phyloP scores from a whole-genome alignment of 768 basidiomycete species.

The Cystofilobasidium bisporidii region DNA sequence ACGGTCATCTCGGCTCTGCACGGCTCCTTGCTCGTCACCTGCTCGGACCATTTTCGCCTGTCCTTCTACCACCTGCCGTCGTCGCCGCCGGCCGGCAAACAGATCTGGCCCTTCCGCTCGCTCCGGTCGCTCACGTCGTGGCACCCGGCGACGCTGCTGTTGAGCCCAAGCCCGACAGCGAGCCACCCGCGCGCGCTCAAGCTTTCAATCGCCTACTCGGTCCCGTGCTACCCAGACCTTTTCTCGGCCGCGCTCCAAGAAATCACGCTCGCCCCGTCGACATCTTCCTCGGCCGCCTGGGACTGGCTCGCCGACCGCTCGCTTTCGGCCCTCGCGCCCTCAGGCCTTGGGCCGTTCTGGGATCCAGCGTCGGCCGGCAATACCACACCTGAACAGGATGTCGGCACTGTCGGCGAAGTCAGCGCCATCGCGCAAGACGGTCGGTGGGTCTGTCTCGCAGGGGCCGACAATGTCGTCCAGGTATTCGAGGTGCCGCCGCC shows the following conservation, averaged over 20 bases:
- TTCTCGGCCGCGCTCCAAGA: conserved; percentile 10
- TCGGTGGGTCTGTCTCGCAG: conserved; percentile 16
- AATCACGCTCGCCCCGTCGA: not conserved
- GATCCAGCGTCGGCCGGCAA: not conserved
- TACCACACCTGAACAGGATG: not conserved
- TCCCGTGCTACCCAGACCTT: conserved; percentile 23
- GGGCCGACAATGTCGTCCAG: conserved; percentile 16
- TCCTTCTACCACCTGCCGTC: conserved; percentile 19
- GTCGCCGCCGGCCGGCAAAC: not conserved
- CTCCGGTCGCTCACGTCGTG: conserved; percentile 17
- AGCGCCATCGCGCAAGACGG: conserved; percentile 11
- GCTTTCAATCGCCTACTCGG: conserved; percentile 10
- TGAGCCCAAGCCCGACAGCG: not conserved
- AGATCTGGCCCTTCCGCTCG: conserved; percentile 12
- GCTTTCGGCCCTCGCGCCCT: conserved; percentile 4
- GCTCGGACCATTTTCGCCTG: conserved; percentile 20
- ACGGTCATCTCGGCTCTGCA: conserved; percentile 15
- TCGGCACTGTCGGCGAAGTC: not conserved
- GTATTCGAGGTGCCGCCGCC: conserved; percentile 2
- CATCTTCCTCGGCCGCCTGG: not conserved
- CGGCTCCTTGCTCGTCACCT: conserved; percentile 23
- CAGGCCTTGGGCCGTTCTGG: not conserved
- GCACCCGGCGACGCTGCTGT: conserved; percentile 15
- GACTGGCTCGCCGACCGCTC: not conserved
- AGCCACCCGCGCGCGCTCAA: not conserved